Evolutionary conservation across 2,329 filamentous ascomycete species (phyloP).

Genomic region (Coniosporium uncinatum): DNA sequence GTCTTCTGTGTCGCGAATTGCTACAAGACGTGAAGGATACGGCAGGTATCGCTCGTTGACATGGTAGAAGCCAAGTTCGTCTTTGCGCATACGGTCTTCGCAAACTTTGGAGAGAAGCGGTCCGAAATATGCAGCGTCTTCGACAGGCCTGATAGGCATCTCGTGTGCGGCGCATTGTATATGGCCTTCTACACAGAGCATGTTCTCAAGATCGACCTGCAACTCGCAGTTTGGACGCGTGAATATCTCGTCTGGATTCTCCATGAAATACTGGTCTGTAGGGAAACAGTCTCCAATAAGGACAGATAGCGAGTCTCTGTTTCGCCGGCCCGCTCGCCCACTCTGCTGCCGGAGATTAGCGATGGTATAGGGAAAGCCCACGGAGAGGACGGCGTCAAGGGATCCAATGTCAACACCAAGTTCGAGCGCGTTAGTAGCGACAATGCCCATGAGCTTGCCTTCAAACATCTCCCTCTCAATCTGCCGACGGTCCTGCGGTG

Average conservation of each 20-base stretch:
- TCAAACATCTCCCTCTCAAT: constrained; percentile 98
- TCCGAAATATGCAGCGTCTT: constrained; percentile 78
- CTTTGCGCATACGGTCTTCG: constrained; percentile 65
- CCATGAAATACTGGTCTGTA: constrained; percentile 96
- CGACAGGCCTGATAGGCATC: constrained; percentile 78
- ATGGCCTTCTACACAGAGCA: constrained; percentile 89
- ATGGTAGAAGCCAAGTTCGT: constrained; percentile 80
- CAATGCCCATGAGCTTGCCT: constrained; percentile 85
- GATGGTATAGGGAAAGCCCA: constrained; percentile 94
- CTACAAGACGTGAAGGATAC: constrained; percentile 73
- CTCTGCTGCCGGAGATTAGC: constrained; percentile 94
- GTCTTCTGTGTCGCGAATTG: constrained; percentile 85
- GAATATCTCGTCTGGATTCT: constrained; percentile 90
- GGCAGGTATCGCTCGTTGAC: constrained; percentile 87
- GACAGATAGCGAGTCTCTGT: constrained; percentile 89
- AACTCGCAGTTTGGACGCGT: constrained; percentile 85
- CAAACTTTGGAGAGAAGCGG: constrained; percentile 66
- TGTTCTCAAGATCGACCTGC: constrained; percentile 87
- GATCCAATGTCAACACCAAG: constrained; percentile 94
- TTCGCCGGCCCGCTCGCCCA: constrained; percentile 84
- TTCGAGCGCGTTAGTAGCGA: constrained; percentile 90
- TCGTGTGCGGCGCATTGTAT: constrained; percentile 94
- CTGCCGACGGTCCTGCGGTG: constrained; percentile 77
- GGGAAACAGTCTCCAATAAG: constrained; percentile 86
- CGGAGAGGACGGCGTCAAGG: constrained; percentile 87